Evolutionary conservation across 2,329 filamentous ascomycete genomes (phyloP).

Genomic region (Xylaria sp.): DNA sequence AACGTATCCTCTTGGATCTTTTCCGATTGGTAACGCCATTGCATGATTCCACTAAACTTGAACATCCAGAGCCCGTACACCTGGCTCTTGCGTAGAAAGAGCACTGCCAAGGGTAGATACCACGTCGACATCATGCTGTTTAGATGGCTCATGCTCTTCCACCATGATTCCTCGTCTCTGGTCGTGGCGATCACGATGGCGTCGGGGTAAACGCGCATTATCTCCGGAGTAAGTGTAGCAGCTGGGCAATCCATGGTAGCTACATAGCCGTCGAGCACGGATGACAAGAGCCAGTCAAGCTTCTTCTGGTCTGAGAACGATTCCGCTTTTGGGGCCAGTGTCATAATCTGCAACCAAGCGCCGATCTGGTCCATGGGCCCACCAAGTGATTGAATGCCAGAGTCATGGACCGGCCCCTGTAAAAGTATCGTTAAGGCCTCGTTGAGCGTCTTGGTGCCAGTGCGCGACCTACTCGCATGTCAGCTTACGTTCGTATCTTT

Average conservation of each 20-base stretch:
- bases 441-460: slow-evolving; percentile 53
- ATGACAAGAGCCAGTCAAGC: slow-evolving; percentile 50
- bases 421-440: slow-evolving; percentile 51
- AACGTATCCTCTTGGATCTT: slow-evolving; percentile 46
- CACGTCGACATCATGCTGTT: slow-evolving; percentile 50
- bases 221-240: slow-evolving; percentile 55
- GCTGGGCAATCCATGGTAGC: slow-evolving; percentile 57
- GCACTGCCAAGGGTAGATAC: slow-evolving; percentile 48
- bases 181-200: slow-evolving; percentile 60
- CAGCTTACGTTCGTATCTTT: slow-evolving; percentile 25
- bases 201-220: slow-evolving; percentile 60
- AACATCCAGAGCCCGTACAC: slow-evolving; percentile 48
- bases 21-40: slow-evolving; percentile 48
- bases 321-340: slow-evolving; percentile 45
- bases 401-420: slow-evolving; percentile 50
- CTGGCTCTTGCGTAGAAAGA: slow-evolving; percentile 49
- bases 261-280: slow-evolving; percentile 51
- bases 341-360: slow-evolving; percentile 50
- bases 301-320: slow-evolving; percentile 49
- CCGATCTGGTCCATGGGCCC: slow-evolving; percentile 51
- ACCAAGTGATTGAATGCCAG: slow-evolving; percentile 50
- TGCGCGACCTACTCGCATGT: slow-evolving; percentile 48
- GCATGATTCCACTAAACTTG: slow-evolving; percentile 47
- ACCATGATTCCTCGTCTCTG: slow-evolving; percentile 52
- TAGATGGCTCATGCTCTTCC: slow-evolving; percentile 50